Conservation (phyloP, 2,329 filamentous ascomycete genomes). For the Teratosphaeria gauchensis region DNA sequence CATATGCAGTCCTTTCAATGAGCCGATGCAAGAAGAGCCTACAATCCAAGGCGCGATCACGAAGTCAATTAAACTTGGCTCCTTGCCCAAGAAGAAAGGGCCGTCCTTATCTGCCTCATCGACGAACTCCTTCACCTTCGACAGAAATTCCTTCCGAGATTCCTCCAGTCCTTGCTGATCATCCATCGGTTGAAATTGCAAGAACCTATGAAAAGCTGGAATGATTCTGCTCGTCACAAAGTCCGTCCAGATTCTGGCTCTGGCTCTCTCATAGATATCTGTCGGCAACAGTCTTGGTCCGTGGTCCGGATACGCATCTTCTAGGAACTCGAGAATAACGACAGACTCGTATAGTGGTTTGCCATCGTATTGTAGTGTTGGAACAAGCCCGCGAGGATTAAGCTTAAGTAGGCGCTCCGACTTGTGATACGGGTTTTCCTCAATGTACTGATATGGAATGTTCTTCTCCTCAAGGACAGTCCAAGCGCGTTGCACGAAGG, state of each 20-base stretch:
- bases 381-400: constrained; percentile 67
- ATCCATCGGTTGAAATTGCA: constrained; percentile 38
- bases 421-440: constrained; percentile 62
- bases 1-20: too few relatives aligned
- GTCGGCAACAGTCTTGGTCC: constrained; percentile 46
- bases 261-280: constrained; percentile 55
- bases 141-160: constrained; percentile 49
- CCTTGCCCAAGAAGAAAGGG: constrained; percentile 58
- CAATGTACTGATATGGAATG: constrained; percentile 58
- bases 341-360: constrained; percentile 64
- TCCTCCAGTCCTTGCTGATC: constrained; percentile 35
- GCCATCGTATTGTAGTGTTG: constrained; percentile 49
- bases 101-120: constrained; percentile 51
- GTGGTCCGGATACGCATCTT: constrained; percentile 55
- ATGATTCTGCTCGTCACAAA: constrained; percentile 59
- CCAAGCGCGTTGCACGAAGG: constrained; percentile 60
- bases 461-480: constrained; percentile 63
- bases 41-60: constrained; percentile 64
- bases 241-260: constrained; percentile 63
- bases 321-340: constrained; percentile 65
- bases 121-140: constrained; percentile 50
- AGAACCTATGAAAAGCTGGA: constrained; percentile 56
- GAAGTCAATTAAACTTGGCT: constrained; percentile 60
- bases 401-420: constrained; percentile 56
- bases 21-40: constrained; percentile 1